Percentiles rank a stretch among this genome's conserved stretches.
Evolutionary conservation across 371 early-diverging fungal genomes (phyloP).

Genomic region (Mortierella sp.): DNA sequence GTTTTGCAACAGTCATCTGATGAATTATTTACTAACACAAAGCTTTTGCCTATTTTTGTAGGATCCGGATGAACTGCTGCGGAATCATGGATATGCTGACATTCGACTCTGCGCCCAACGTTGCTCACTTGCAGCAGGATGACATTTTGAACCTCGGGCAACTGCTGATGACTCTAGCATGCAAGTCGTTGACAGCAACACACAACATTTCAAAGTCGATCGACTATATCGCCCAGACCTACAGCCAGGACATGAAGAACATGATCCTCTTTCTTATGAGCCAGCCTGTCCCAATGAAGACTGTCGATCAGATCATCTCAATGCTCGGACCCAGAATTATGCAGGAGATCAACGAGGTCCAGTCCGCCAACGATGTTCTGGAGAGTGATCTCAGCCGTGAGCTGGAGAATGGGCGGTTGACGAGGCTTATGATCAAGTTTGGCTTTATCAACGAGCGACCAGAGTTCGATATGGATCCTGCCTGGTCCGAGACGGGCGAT

Average conservation of each 20-base stretch:
- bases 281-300: slow-evolving; percentile 81
- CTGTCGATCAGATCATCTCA: slow-evolving; percentile 86
- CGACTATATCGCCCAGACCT: slow-evolving; percentile 79
- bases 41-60: slow-evolving; percentile 21
- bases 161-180: slow-evolving; percentile 83
- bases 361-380: slow-evolving; percentile 83
- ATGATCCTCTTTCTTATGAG: slow-evolving; percentile 84
- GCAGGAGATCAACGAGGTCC: slow-evolving; percentile 80
- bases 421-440: slow-evolving; percentile 86
- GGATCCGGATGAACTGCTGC: slow-evolving; percentile 86
- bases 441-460: slow-evolving; percentile 96
- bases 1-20: background rate
- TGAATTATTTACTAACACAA: background rate
- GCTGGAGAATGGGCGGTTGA: slow-evolving; percentile 91
- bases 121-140: slow-evolving; percentile 81
- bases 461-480: slow-evolving; percentile 91
- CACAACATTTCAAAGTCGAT: slow-evolving; percentile 81
- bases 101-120: slow-evolving; percentile 74
- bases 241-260: slow-evolving; percentile 85
- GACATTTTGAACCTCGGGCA: slow-evolving; percentile 93
- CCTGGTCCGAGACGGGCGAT: slow-evolving; percentile 98
- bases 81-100: slow-evolving; percentile 89
- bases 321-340: slow-evolving; percentile 85
- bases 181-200: slow-evolving; percentile 78
- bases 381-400: slow-evolving; percentile 84